These are phyloP conservation scores for Kwoniella sp. DNA, from an alignment of 768 basidiomycete genomes.

Conservation along the genomic window DNA sequence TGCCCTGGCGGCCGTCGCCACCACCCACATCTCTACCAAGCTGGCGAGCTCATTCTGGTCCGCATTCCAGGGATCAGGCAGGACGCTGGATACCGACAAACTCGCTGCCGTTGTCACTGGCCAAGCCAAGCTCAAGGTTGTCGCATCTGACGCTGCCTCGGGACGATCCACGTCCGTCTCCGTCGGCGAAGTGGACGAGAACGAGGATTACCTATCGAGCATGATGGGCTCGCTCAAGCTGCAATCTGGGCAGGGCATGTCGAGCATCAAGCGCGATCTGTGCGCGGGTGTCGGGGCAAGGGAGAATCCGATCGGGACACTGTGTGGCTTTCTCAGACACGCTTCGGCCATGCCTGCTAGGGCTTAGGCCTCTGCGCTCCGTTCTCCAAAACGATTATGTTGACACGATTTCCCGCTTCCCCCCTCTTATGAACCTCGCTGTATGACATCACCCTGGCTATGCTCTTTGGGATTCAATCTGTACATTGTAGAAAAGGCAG, in stretches of 20 bases:
- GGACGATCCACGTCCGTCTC: too few species aligned
- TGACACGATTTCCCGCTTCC: too few species aligned
- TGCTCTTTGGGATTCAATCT: too few species aligned
- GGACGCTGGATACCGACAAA: conserved; percentile 36
- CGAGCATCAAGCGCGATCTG: neutral
- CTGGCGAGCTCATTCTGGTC: conserved; percentile 44
- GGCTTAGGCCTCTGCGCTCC: too few species aligned
- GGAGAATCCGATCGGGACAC: conserved; percentile 32
- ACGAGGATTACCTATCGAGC: conserved; percentile 13
- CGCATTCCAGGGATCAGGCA: conserved; percentile 30
- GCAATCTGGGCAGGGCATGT: conserved; percentile 20
- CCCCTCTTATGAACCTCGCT: too few species aligned
- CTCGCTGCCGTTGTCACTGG: conserved; percentile 45
- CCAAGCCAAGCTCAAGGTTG: conserved; percentile 28
- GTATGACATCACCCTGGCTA: too few species aligned
- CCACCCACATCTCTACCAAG: conserved; percentile 35
- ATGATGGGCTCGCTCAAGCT: conserved; percentile 31
- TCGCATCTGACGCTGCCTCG: conserved; percentile 5
- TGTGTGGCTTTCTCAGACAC: conserved; percentile 19
- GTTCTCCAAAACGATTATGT: too few species aligned
- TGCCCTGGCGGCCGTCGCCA: conserved; percentile 11
- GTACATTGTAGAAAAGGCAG: too few species aligned
- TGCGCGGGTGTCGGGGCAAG: conserved; percentile 8
- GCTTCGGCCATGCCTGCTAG: conserved; percentile 7
- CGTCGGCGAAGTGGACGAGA: neutral